Percentiles rank a stretch among this genome's conserved stretches.
Evolutionary conservation across 148 eudicot genomes (phyloP).

Genomic region (Rhododendron williamsianum): DNA sequence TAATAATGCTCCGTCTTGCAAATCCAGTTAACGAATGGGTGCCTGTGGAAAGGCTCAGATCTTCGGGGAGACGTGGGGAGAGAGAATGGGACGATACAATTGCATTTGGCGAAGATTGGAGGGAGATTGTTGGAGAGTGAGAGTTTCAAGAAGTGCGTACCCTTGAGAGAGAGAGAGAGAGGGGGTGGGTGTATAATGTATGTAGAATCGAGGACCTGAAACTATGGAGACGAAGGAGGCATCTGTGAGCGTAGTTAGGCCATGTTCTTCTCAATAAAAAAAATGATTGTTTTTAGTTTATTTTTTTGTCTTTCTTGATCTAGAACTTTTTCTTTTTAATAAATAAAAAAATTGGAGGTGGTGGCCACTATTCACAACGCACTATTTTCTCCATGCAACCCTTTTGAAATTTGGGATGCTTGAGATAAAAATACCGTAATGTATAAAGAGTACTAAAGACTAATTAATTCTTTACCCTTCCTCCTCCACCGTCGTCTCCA

Average conservation of each 20-base stretch:
- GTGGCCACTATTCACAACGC: too few species aligned
- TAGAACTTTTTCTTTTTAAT: too few species aligned
- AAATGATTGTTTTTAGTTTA: background rate
- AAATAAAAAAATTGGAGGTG: too few species aligned
- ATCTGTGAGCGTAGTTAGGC: background rate
- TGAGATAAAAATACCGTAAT: too few species aligned
- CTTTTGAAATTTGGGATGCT: too few species aligned
- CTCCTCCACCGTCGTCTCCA: too few species aligned
- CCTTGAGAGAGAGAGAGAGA: background rate
- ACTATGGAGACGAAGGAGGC: background rate
- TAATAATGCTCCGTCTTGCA: background rate
- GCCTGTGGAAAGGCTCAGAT: constrained; percentile 11
- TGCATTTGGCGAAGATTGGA: background rate
- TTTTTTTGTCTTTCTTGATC: background rate
- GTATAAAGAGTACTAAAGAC: too few species aligned
- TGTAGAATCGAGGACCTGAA: background rate
- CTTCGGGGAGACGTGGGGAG: background rate
- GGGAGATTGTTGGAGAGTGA: background rate
- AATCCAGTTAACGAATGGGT: background rate
- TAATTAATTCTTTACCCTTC: too few species aligned
- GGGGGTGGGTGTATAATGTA: background rate
- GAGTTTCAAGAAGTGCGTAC: background rate
- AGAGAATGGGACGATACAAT: too few species aligned
- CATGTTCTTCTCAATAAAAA: background rate
- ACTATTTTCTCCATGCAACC: too few species aligned